Evolutionary conservation across 2,329 filamentous ascomycete genomes (phyloP), one percentile per base, ranked within the genome.

Genomic region (Pestalotiopsis fici): DNA sequence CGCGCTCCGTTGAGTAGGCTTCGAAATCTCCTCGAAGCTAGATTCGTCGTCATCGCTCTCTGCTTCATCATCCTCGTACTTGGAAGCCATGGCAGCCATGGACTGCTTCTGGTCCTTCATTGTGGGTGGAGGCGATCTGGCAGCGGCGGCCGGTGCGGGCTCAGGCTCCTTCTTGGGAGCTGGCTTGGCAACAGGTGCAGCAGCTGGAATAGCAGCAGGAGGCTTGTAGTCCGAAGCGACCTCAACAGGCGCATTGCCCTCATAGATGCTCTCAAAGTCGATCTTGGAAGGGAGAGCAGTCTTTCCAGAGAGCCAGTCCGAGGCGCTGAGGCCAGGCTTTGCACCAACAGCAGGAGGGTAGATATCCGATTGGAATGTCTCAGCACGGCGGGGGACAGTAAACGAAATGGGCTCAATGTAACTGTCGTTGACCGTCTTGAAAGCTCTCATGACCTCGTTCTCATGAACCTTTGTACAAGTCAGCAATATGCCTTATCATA

Each of bases 401-500:
- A 99, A 99, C 2, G 96, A 97, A 76, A 99, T 93, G 54, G 96
- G 96, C 82, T 99, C 96, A 74, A 99, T 94, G 82, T 97, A 97
- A 59, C 84, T 80, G 78, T 99, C 96, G 80, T 95, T 97, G 79
- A 98, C 93, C 0, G 96, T 98, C 88, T 99, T 99, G 89, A 93
- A 99, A 56, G 92, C 95, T 73, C 95, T 91, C 86, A 97, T 95
- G 65, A 98, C 88, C 79, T 99, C 96, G 78, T 98, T 98, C 72
- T 98, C 96, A 80, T 98, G 95, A 61, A 97, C 87, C 90, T 92
- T 9, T 43, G 6, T 13, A 35, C n/a, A 37, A 9, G 43, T 64
- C 54, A 64, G 47, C 21, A 35, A 37, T 61, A 23, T 25, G 4
- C 23, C 2, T 64, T 15, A 25, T 61, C n/a, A 37, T 63, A 21